Evolutionary conservation across 73 alveolate genomes (phyloP).

Genomic region (Paramecium biaurelia): DNA sequence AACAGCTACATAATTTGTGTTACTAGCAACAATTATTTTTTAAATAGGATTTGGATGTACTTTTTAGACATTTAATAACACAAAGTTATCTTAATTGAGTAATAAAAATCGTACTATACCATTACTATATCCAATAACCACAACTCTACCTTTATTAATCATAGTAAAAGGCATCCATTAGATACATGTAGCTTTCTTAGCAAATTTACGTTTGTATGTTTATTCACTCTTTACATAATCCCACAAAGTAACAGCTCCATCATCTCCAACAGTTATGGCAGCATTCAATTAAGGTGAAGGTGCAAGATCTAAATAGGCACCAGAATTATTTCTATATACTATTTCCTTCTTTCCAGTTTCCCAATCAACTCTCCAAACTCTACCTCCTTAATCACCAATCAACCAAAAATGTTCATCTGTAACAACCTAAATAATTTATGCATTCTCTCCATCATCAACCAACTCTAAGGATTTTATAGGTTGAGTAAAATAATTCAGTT

Average conservation of each 20-base stretch:
- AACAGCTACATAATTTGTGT: constrained; percentile 70
- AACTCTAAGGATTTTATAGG: constrained; percentile 60
- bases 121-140: constrained; percentile 80
- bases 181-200: constrained; percentile 79
- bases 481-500: constrained; percentile 73
- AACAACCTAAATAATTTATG: constrained; percentile 83
- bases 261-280: constrained; percentile 91
- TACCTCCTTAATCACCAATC: constrained; percentile 92
- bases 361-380: constrained; percentile 83
- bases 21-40: constrained; percentile 72
- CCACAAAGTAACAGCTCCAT: constrained; percentile 88
- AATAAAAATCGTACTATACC: constrained; percentile 82
- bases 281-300: constrained; percentile 79
- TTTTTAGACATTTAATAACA: constrained; percentile 73
- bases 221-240: constrained; percentile 86
- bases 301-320: constrained; percentile 80
- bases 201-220: constrained; percentile 69
- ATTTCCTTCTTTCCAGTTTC: constrained; percentile 75
- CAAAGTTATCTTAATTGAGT: constrained; percentile 64
- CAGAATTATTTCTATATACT: constrained; percentile 85
- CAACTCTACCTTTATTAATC: constrained; percentile 79
- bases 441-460: constrained; percentile 74
- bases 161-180: constrained; percentile 77
- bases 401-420: constrained; percentile 90
- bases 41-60: constrained; percentile 78